Percentiles rank a stretch among this genome's conserved stretches.
Evolutionary conservation across 2,329 filamentous ascomycete species (phyloP).

Genomic region (Nothopassalora personata): DNA sequence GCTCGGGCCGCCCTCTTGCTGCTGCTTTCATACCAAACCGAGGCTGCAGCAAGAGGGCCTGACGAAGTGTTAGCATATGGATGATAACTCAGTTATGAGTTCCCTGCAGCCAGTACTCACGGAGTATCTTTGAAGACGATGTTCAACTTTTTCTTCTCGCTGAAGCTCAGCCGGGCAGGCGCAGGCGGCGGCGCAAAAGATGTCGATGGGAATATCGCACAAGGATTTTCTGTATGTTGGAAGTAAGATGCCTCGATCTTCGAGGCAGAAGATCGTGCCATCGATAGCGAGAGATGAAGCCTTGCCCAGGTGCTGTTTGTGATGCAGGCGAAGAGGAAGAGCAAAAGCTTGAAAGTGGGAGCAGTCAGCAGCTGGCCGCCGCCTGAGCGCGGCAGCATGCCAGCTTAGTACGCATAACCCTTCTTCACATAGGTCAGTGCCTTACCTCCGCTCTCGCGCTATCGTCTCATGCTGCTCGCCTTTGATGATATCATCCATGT

Average conservation of each 20-base stretch:
- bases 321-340: not conserved
- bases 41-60: no score
- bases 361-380: not conserved
- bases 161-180: no score
- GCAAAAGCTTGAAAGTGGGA: not conserved
- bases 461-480: no score
- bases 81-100: no score
- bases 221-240: not conserved
- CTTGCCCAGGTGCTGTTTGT: not conserved
- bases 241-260: not conserved
- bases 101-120: no score
- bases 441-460: no score
- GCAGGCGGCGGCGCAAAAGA: not conserved
- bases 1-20: no score
- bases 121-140: no score
- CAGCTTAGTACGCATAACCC: not conserved
- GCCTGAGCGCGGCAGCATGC: not conserved
- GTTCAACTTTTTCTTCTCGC: no score
- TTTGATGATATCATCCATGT: no score
- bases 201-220: not conserved
- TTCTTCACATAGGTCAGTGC: not conserved
- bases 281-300: not conserved
- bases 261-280: not conserved
- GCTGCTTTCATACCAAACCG: no score
- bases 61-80: no score